Evolutionary conservation across 305 asterid genomes (phyloP).

Genomic region (Ruellia speciosa): DNA sequence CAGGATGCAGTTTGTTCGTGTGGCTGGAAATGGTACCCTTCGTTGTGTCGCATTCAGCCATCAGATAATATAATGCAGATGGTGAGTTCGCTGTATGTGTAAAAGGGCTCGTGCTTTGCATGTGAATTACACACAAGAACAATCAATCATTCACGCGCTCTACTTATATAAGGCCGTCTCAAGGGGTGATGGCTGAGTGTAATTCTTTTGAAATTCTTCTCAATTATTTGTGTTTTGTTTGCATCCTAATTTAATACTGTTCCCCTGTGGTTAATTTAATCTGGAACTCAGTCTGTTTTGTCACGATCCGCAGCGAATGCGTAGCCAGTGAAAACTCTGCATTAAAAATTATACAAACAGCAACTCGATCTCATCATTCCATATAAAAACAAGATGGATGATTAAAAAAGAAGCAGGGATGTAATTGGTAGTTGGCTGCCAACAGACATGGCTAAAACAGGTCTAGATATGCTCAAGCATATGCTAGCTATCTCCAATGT

Average conservation of each 20-base stretch:
- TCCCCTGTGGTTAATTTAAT: not conserved
- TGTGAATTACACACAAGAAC: slow-evolving; percentile 19
- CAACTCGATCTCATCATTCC: slow-evolving; percentile 18
- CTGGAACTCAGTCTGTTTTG: not conserved
- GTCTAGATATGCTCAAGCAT: not conserved
- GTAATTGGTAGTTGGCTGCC: slow-evolving; percentile 26
- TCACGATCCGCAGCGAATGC: not conserved
- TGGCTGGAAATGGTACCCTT: slow-evolving; percentile 24
- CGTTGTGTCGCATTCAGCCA: slow-evolving; percentile 39
- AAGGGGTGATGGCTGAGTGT: not conserved
- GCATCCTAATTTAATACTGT: not conserved
- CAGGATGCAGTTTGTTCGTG: slow-evolving; percentile 27
- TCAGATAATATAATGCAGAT: slow-evolving; percentile 14
- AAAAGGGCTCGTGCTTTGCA: slow-evolving; percentile 18
- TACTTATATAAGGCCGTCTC: slow-evolving; percentile 26
- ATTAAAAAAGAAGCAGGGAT: not conserved
- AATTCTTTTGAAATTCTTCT: not conserved
- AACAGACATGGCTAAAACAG: slow-evolving; percentile 26
- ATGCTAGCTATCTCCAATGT: not conserved
- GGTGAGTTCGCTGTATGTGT: not conserved
- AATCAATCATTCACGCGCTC: slow-evolving; percentile 7
- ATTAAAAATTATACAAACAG: slow-evolving; percentile 12
- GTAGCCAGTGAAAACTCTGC: slow-evolving; percentile 34
- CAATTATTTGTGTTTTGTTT: slow-evolving; percentile 1
- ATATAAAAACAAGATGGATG: slow-evolving; percentile 18